Base-by-base conservation (phyloP, 2,329 filamentous ascomycete species). In the Colletotrichum agaves region DNA sequence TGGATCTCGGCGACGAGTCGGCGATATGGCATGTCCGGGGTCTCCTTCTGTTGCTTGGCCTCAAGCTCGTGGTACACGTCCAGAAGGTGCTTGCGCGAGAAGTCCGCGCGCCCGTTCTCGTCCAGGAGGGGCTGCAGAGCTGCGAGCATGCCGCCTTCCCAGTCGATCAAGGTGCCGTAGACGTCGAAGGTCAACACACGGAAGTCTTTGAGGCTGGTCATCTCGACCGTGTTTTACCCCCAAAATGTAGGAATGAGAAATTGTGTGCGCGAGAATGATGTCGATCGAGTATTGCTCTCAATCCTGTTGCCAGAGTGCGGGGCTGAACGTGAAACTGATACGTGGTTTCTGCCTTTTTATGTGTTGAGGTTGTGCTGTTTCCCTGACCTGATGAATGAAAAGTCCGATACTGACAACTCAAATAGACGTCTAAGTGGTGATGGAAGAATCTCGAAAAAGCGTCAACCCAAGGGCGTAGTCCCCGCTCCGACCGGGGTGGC, bases 131-230 rank as follows among this genome's bases (percentile, higher is more conserved):
- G 82, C 43, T 79, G 75, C 3, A 94, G 82, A 3, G 85, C 83
- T 2, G 78, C 70, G 49, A 87, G 75, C 61, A 93, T 85, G 56
- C 91, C 91, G 3, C 81, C 77, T 77, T 94, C 90, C 91, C 91
- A 93, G 80, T 95, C 91, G 63, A 94, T 88, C 2, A 95, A 84
- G 0, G 93, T 95, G 76, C 92, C 92, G 76, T 93, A 95, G 80
- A 92, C 88, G 77, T 96, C 92, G 78, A 95, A 94, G 71, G 88
- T 89, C 55, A 93, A 85, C 60, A 79, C 75, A 15, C 72, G 72
- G 69, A 75, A 82, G 62, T 74, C 73, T 27, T 72, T 74, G 61
- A 70, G 56, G 43, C 43, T 43, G 15, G 67, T 2, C 69, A 70
- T 70, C 12, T 7, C 37, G 52, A 13, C 35, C 13, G 10, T 10